These are phyloP conservation scores for Mucor saturninus DNA, from an alignment of 371 early-diverging fungal genomes.

Conservation along the genomic window DNA sequence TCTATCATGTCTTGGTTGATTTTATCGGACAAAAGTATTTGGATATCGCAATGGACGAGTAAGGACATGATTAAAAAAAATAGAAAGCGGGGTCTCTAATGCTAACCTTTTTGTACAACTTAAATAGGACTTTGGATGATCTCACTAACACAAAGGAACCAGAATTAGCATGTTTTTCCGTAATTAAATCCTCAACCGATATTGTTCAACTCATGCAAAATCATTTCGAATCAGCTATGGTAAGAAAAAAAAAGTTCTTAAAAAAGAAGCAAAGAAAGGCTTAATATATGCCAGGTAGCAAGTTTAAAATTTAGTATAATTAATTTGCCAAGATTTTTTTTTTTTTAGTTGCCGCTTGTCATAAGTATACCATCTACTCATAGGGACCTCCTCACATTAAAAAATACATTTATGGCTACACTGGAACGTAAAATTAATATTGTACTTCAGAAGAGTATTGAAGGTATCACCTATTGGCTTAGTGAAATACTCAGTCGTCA, in stretches of 20 bases:
- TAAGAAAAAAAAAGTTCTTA: slow-evolving; percentile 32
- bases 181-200: slow-evolving; percentile 72
- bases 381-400: slow-evolving; percentile 79
- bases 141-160: slow-evolving; percentile 70
- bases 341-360: slow-evolving; percentile 72
- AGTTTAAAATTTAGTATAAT: not conserved
- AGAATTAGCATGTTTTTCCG: slow-evolving; percentile 70
- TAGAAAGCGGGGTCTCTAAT: not conserved
- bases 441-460: slow-evolving; percentile 79
- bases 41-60: slow-evolving; percentile 84
- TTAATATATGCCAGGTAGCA: too few relatives aligned
- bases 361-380: slow-evolving; percentile 80
- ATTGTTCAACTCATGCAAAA: slow-evolving; percentile 85
- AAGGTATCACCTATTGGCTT: slow-evolving; percentile 62
- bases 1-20: slow-evolving; percentile 78
- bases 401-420: slow-evolving; percentile 84
- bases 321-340: slow-evolving; percentile 5
- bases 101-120: not conserved
- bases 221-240: slow-evolving; percentile 88
- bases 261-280: not conserved
- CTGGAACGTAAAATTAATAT: slow-evolving; percentile 81
- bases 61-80: slow-evolving; percentile 29
- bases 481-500: slow-evolving; percentile 66
- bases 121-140: slow-evolving; percentile 75
- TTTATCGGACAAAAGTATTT: slow-evolving; percentile 81